Base-by-base conservation (phyloP, 2,329 filamentous ascomycete genomes). In the Penicillium sp. region DNA sequence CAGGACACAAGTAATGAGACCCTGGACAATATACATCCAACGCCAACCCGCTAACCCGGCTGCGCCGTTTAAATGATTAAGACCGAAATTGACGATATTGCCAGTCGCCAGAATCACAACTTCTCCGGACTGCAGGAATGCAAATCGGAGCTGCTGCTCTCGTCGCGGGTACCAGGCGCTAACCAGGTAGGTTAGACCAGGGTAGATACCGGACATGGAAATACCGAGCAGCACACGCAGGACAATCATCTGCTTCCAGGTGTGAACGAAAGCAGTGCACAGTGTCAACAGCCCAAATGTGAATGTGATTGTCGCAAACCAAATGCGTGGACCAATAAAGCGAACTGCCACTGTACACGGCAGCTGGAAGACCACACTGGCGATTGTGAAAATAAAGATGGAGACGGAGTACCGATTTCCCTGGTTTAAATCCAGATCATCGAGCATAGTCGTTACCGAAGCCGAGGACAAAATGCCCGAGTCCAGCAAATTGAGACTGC, bases 311-410 rank as follows among this genome's bases (percentile, higher is more conserved):
- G 78, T 68, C 0, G 82, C 74, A 67, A 89, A 88, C 81, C 84
- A 87, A 50, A 82, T 69, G 15, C 87, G 79, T 0, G 88, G 88
- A 0, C 88, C 87, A 49, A 88, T 78, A 1, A 84, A 81, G 47
- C 88, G 81, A 29, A 89, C 85, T 1, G 86, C 84, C 45, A 90
- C 80, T 0, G 87, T 90, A 2, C 85, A 86, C 0, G 88, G 88
- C 8, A 90, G 75, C 69, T 90, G 87, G 67, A 88, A 89, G 10
- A 81, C 81, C 41, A 90, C 86, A 65, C 82, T 86, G 6, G 86
- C 80, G 55, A 90, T 81, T 10, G 87, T 89, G 73, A 90, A 89
- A 69, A 90, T 88, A 75, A 90, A 88, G 57, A 91, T 90, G 23
- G 86, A 82, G 5, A 90, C 82, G 1, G 85, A 88, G 64, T 88